A percentile compares a stretch with the other conserved stretches of the same genome.
Evolutionary conservation across 140 eudicot species (phyloP).

Genomic region (Erigeron philadelphicus): DNA sequence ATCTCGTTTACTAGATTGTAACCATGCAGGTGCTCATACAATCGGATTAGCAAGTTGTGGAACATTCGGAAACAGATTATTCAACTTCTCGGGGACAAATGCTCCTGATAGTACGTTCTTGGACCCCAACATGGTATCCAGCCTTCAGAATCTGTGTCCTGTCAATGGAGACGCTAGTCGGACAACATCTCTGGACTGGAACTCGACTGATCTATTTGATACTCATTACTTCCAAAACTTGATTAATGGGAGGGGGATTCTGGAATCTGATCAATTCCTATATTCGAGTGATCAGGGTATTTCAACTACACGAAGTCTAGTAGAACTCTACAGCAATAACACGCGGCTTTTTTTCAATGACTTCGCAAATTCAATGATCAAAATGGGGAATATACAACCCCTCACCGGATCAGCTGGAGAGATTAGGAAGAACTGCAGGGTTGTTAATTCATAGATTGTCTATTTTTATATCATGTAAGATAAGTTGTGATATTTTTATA

Average conservation of each 20-base stretch:
- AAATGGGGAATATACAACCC: constrained; percentile 74
- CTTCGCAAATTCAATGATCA: constrained; percentile 69
- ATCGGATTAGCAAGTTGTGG: constrained; percentile 67
- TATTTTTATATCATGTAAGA: constrained; percentile 11
- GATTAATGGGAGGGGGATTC: constrained; percentile 64
- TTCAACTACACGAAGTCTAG: constrained; percentile 48
- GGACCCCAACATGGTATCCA: constrained; percentile 45
- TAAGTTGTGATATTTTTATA: neutral
- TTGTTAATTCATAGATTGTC: constrained; percentile 41
- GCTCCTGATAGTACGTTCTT: constrained; percentile 54
- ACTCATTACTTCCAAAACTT: constrained; percentile 68
- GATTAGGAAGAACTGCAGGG: constrained; percentile 69
- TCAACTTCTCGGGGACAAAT: constrained; percentile 50
- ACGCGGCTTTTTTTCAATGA: constrained; percentile 41
- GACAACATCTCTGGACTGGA: constrained; percentile 55
- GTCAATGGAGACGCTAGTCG: constrained; percentile 45
- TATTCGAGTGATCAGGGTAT: constrained; percentile 48
- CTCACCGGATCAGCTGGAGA: constrained; percentile 73
- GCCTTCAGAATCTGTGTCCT: constrained; percentile 63
- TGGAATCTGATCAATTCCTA: constrained; percentile 65
- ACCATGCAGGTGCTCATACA: constrained; percentile 61
- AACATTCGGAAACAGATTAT: constrained; percentile 42
- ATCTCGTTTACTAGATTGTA: neutral
- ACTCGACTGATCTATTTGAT: constrained; percentile 68
- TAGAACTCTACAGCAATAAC: constrained; percentile 50